Conservation (phyloP, 345 rosid genomes). For the Firmiana major region DNA sequence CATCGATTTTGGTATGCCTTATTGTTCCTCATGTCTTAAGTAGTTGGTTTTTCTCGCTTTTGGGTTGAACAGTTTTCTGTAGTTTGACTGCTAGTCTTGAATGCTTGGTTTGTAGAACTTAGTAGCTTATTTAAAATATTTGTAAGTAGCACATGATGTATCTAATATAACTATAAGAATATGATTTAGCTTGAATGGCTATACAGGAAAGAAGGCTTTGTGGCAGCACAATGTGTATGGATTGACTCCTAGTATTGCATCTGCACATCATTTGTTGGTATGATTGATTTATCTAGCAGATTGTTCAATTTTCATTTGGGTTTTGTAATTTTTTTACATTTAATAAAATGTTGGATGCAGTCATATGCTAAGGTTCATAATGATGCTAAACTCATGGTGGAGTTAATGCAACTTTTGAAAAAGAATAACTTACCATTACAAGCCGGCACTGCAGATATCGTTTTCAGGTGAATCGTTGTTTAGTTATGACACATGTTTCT, state of each 20-base stretch:
- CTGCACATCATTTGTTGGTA: conserved; percentile 86
- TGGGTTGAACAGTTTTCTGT: neutral
- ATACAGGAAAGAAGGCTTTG: conserved; percentile 71
- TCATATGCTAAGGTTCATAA: conserved; percentile 56
- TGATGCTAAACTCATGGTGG: conserved; percentile 58
- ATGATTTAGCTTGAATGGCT: conserved; percentile 5
- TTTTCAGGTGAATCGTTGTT: conserved; percentile 49
- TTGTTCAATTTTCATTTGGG: conserved; percentile 9
- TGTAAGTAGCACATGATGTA: neutral
- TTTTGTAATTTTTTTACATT: neutral
- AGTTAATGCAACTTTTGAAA: conserved; percentile 63
- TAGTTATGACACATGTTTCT: neutral
- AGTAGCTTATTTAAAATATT: neutral
- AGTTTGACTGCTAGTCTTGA: neutral
- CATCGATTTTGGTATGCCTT: conserved; percentile 60
- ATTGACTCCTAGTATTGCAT: conserved; percentile 63
- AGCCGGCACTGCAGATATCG: conserved; percentile 78
- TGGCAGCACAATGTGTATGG: conserved; percentile 83
- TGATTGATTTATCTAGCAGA: neutral
- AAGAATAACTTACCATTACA: conserved; percentile 54
- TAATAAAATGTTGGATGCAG: conserved; percentile 38
- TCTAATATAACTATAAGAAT: neutral
- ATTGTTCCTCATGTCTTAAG: neutral
- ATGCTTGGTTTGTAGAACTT: conserved; percentile 8
- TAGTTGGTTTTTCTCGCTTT: conserved; percentile 7